Evolutionary conservation across 2,329 filamentous ascomycete species (phyloP).

Genomic region (Apiospora malaysiana): DNA sequence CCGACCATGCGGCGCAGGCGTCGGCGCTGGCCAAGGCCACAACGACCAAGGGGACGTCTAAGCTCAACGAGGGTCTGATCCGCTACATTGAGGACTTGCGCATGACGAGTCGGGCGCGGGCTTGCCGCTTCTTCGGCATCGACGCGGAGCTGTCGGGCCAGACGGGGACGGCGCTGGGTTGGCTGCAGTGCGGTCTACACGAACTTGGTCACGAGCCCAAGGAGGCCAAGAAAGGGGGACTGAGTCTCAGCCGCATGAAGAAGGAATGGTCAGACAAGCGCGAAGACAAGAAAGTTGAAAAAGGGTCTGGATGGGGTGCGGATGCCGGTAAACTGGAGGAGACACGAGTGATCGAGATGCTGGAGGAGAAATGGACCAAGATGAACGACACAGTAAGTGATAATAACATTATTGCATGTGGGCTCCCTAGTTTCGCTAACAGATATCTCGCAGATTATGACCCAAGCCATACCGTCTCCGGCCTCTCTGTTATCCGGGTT

Average conservation of each 20-base stretch:
- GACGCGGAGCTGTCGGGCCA: constrained; percentile 85
- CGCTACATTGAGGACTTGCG: constrained; percentile 79
- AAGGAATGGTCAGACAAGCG: constrained; percentile 74
- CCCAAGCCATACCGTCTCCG: constrained; percentile 75
- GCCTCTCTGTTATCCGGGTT: constrained; percentile 77
- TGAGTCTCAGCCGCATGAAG: constrained; percentile 60
- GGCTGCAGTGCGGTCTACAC: constrained; percentile 78
- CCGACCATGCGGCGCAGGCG: constrained; percentile 84
- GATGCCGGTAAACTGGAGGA: constrained; percentile 89
- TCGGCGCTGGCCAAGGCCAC: constrained; percentile 54
- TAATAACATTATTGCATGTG: background rate
- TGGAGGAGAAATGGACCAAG: constrained; percentile 88
- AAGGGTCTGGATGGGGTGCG: constrained; percentile 74
- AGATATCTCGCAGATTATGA: constrained; percentile 68
- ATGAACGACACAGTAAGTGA: constrained; percentile 84
- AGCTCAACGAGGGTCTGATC: constrained; percentile 68
- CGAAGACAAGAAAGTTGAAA: constrained; percentile 81
- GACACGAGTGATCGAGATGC: constrained; percentile 81
- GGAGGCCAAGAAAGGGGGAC: constrained; percentile 56
- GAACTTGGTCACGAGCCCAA: constrained; percentile 71
- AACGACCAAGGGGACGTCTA: constrained; percentile 47
- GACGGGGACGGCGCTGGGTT: constrained; percentile 84
- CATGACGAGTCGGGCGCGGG: constrained; percentile 78
- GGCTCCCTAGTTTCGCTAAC: background rate
- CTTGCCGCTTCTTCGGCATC: constrained; percentile 88